Percentiles rank a stretch among this genome's conserved stretches.
phyloP scores from a whole-genome alignment of 345 rosid genomes.

The Eucalyptus brandiana region DNA sequence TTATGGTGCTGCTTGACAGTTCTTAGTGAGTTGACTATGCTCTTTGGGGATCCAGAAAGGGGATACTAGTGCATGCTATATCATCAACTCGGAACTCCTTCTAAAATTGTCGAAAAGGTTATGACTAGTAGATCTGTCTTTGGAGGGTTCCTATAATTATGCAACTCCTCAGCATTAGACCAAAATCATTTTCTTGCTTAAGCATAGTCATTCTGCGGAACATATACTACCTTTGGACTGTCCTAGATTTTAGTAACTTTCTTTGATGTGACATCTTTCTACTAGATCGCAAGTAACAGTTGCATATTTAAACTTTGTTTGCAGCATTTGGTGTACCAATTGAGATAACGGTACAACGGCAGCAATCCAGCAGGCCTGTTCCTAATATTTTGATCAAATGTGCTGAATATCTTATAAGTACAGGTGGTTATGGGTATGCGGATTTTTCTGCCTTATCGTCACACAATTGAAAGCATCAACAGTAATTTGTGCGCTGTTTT shows the following conservation, averaged over 20 bases:
- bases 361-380: constrained; percentile 49
- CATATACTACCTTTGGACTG: neutral
- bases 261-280: neutral
- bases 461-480: neutral
- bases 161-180: neutral
- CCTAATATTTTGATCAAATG: constrained; percentile 62
- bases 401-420: constrained; percentile 70
- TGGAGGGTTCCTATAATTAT: neutral
- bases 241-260: neutral
- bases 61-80: neutral
- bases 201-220: neutral
- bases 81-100: neutral
- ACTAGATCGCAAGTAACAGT: neutral
- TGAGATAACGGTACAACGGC: constrained; percentile 61
- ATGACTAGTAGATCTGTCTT: neutral
- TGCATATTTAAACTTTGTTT: neutral
- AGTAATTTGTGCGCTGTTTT: neutral
- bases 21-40: neutral
- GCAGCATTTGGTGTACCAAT: constrained; percentile 88
- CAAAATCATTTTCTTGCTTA: neutral
- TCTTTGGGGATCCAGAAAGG: neutral
- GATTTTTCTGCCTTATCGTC: neutral
- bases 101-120: neutral
- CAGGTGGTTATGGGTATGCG: constrained; percentile 31
- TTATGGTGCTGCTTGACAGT: neutral